Conservation (phyloP, 2,329 filamentous ascomycete species). For the Colletotrichum lindemuthianum region DNA sequence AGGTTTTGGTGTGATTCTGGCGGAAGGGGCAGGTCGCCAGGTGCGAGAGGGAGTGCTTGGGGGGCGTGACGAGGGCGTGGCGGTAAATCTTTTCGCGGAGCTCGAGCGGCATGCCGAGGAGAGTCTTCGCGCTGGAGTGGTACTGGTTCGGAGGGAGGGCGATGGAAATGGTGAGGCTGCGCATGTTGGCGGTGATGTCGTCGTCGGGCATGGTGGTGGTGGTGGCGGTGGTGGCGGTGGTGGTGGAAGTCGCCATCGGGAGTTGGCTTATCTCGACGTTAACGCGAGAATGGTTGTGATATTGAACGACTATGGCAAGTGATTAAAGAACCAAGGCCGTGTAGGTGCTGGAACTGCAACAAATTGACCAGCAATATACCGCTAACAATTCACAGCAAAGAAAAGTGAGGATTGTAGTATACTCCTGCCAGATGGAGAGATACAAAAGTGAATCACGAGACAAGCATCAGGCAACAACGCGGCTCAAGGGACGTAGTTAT, state of each 20-base stretch:
- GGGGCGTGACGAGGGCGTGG: conserved; percentile 16
- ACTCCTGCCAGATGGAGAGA: no score
- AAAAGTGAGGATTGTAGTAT: no score
- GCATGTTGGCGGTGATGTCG: neutral
- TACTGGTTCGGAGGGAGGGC: conserved; percentile 13
- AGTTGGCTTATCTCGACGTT: no score
- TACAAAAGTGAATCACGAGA: no score
- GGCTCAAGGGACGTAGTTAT: neutral
- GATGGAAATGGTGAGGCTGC: conserved; percentile 4
- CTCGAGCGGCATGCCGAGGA: conserved; percentile 30
- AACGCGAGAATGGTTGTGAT: no score
- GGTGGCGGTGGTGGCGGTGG: neutral
- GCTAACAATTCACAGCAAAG: no score
- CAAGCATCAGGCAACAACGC: no score
- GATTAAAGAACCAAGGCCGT: no score
- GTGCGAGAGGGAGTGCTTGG: conserved; percentile 15
- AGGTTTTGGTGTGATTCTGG: conserved; percentile 10
- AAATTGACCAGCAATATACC: no score
- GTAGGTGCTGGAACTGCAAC: no score
- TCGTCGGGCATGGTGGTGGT: neutral
- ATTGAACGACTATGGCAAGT: no score
- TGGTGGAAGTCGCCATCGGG: neutral
- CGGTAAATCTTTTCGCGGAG: conserved; percentile 25
- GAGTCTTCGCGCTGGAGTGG: conserved; percentile 20
- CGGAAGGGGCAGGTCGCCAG: conserved; percentile 23